Evolutionary conservation across 352 stramenopile genomes (phyloP), one percentile per base, ranked within the genome.

Genomic region (Phytopythium sindhum): DNA sequence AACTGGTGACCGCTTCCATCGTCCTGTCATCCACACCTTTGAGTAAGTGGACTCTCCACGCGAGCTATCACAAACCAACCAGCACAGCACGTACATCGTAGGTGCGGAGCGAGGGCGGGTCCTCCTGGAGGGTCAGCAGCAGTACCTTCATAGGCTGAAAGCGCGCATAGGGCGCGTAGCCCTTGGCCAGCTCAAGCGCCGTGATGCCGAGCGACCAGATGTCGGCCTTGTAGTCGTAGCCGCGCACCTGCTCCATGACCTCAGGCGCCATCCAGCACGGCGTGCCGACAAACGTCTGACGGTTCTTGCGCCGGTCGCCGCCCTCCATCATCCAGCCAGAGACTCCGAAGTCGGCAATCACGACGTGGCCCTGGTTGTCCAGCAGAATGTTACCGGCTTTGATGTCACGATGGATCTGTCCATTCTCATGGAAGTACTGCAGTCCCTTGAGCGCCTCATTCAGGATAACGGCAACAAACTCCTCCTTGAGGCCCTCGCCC

Each of bases 191-290:
- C 80, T 99, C 98, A 41, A 99, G 76, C 19, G 96, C 97, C 7
- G 98, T 99, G 73, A 99, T 99, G 17, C 98, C 98, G 24, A 99
- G 89, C 73, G 92, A 98, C 98, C 98, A 99, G 69, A 99, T 99
- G 77, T 99, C 98, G 21, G 97, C 97, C 75, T 98, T 98, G 73
- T 98, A 98, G 75, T 96, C 88, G 71, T 96, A 96, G 31, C 88
- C 88, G 62, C 82, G 86, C 48, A 93, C 84, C 60, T 97, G 89
- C 73, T 97, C 89, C 89, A 97, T 97, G 35, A 97, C 90, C 68
- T 97, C 86, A 1, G 88, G 86, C n/a, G 92, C 95, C 93, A 98
- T 98, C 93, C 93, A 98, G 76, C 93, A 98, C 6, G 96, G 97
- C 33, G 98, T 99, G 21, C 98, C 98, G 7, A 99, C 97, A 76